Percentiles rank a stretch among this genome's conserved stretches.
These are phyloP conservation scores for Auriscalpium vulgare DNA, from an alignment of 768 basidiomycete genomes.

Conservation along the genomic window DNA sequence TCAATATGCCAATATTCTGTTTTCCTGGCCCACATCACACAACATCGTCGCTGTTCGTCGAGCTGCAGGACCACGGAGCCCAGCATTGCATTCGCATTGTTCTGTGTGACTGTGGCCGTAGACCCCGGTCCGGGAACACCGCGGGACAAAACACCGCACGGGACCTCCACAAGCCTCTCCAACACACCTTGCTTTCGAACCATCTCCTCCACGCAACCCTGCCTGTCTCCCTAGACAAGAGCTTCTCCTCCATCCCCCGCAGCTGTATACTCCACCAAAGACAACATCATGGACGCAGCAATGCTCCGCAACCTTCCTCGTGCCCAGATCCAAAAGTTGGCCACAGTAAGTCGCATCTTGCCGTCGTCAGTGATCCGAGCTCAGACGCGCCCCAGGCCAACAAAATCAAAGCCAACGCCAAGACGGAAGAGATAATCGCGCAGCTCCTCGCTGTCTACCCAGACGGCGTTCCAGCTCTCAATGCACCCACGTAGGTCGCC, in stretches of 20 bases:
- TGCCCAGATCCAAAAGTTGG: not conserved
- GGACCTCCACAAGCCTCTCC: not conserved
- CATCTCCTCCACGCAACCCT: not conserved
- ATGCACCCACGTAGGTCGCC: no score
- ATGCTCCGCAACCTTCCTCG: not conserved
- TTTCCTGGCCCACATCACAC: no score
- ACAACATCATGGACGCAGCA: not conserved
- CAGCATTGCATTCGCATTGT: not conserved
- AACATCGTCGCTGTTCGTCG: no score
- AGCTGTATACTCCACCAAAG: not conserved
- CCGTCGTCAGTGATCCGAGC: not conserved
- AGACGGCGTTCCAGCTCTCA: no score
- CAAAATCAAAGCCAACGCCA: constrained; percentile 2
- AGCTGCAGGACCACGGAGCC: no score
- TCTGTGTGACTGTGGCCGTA: not conserved
- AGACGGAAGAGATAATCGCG: not conserved
- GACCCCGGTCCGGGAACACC: not conserved
- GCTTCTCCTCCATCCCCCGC: not conserved
- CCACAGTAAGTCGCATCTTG: not conserved
- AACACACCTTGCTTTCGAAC: not conserved
- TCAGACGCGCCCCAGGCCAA: not conserved
- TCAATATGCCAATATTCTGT: no score
- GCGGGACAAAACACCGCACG: not conserved
- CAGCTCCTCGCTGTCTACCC: not conserved
- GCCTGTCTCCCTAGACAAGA: not conserved